Base-by-base conservation (phyloP, 2,329 filamentous ascomycete species). In the Fusarium subtropicale region DNA sequence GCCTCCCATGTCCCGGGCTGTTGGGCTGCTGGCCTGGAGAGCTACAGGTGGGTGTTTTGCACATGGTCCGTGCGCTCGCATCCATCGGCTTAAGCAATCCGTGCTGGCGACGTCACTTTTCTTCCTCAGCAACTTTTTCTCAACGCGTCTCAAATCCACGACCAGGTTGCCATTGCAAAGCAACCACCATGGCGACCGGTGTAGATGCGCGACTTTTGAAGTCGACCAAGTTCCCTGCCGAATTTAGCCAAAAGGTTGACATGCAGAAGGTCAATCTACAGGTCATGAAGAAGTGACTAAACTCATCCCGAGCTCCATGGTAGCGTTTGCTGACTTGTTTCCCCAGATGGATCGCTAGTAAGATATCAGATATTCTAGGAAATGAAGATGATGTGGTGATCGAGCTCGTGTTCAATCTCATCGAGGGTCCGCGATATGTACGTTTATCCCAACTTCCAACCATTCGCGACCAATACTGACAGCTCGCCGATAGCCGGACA, bases 241-340 rank as follows among this genome's bases (percentile, higher is more conserved):
- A 97, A 77, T 99, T 98, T 82, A 95, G 88, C 77, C 90, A 92
- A 78, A 97, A 97, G 84, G 96, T 99, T 70, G 94, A 99, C 83
- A 97, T 97, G 88, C 89, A 90, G 74, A 98, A 98, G 83, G 94
- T 99, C 80, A 97, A 99, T 78, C 85, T 97, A 52, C 93, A 97
- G 80, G 92, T 99, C 58, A 97, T 99, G 90, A 97, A 97, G 86
- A 97, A 96, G 92, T 97, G 78, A 76, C 90, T 81, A 64, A 38
- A 34, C 61, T 39, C 22, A 48, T 46, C 16, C 36, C 42, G 20
- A 31, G 45, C 58, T 39, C 38, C 24, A 28, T 42, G 38, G 39
- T 36, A 30, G 38, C 41, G 12, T 39, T 42, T 56, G 61, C 70
- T 76, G 50, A 72, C 66, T 52, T 58, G 45, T 46, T 33, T 54